Percentiles rank a stretch among this genome's conserved stretches.
phyloP scores from a whole-genome alignment of 2,329 filamentous ascomycete species.

The Aspergillus sp. region DNA sequence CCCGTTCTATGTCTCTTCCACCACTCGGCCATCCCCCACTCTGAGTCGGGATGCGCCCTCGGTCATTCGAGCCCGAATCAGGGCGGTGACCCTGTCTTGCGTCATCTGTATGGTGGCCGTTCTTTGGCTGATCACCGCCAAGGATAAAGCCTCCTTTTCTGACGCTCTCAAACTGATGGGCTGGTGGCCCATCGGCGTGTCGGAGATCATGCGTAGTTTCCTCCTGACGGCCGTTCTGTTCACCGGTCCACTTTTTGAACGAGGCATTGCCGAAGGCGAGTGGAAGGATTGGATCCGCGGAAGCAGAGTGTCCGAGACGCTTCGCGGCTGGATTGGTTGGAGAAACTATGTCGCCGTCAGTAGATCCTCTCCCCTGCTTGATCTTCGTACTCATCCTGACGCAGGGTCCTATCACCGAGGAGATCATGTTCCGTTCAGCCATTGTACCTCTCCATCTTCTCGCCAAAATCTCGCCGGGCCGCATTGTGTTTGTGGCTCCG shows the following conservation, averaged over 20 bases:
- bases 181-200: conserved; percentile 70
- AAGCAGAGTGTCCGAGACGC: conserved; percentile 55
- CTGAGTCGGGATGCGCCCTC: conserved; percentile 84
- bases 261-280: conserved; percentile 66
- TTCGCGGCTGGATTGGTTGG: conserved; percentile 76
- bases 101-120: conserved; percentile 65
- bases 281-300: conserved; percentile 65
- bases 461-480: conserved; percentile 55
- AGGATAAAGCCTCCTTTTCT: conserved; percentile 49
- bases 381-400: conserved; percentile 8
- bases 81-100: conserved; percentile 75
- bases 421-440: conserved; percentile 87
- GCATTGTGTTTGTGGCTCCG: conserved; percentile 76
- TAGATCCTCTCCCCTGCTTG: conserved; percentile 16
- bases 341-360: conserved; percentile 82
- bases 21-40: conserved; percentile 73
- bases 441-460: conserved; percentile 79
- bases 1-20: conserved; percentile 80
- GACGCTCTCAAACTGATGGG: conserved; percentile 69
- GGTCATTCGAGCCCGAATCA: conserved; percentile 82
- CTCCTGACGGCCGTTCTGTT: conserved; percentile 76
- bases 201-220: conserved; percentile 64
- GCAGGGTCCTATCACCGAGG: conserved; percentile 84
- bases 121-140: conserved; percentile 60
- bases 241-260: conserved; percentile 77